Evolutionary conservation across 495 filamentous ascomycete species (phyloP).

Genomic region (Neurospora cerealis): DNA sequence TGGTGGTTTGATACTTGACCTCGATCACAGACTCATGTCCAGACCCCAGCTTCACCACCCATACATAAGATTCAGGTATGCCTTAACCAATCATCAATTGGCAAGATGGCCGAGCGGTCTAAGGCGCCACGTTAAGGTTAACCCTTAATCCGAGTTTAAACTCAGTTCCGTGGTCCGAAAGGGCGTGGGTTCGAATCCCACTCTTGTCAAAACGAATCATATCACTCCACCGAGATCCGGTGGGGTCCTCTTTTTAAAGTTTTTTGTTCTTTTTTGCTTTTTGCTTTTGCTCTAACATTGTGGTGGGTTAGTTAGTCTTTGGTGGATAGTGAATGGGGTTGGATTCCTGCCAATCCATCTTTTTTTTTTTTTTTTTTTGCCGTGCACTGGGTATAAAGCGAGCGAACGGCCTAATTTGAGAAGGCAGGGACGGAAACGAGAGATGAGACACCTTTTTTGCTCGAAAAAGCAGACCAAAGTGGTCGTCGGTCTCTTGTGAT

Average conservation of each 20-base stretch:
- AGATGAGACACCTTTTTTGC: too few relatives aligned
- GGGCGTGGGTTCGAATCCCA: conserved; percentile 29
- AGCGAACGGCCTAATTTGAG: neutral
- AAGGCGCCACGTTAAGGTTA: neutral
- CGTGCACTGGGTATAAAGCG: too few relatives aligned
- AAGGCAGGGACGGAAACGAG: too few relatives aligned
- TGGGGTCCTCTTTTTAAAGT: neutral
- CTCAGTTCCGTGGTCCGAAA: conserved; percentile 19
- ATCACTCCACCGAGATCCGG: neutral
- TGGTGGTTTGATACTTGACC: neutral
- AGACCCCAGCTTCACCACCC: neutral
- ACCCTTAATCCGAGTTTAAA: neutral
- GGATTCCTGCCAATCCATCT: too few relatives aligned
- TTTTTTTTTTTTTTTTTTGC: too few relatives aligned
- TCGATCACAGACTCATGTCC: neutral
- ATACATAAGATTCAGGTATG: neutral
- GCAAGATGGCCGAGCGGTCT: neutral
- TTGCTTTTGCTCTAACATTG: neutral
- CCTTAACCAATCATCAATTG: neutral
- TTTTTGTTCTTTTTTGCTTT: neutral
- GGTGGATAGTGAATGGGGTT: too few relatives aligned
- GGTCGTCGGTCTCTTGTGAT: neutral
- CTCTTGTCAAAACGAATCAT: conserved; percentile 13
- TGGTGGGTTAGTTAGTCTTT: too few relatives aligned
- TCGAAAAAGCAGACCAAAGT: too few relatives aligned